Conservation (phyloP, 805 yeast species). For the Ogataea thermomethanolica region DNA sequence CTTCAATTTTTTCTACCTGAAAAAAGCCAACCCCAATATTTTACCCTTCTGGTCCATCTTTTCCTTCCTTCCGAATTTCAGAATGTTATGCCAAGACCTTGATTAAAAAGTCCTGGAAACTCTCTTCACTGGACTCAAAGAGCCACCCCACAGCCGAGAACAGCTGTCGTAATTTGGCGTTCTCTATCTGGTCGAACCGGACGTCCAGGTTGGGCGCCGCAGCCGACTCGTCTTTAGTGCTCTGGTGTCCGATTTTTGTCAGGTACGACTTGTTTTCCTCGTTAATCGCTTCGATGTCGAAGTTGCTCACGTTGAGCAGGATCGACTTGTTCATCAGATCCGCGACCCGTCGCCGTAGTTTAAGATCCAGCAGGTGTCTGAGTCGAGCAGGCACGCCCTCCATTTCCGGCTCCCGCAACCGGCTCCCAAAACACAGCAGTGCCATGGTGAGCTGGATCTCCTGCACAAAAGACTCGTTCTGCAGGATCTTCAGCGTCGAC, state of each 20-base stretch:
- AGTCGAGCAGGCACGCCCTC: slow-evolving; percentile 52
- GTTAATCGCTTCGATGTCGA: slow-evolving; percentile 14
- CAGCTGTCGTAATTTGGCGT: slow-evolving; percentile 24
- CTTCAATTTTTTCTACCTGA: slow-evolving; percentile 1
- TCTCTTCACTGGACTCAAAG: slow-evolving; percentile 10
- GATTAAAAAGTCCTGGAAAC: slow-evolving; percentile 7
- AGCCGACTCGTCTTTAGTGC: slow-evolving; percentile 2
- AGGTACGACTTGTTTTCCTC: slow-evolving; percentile 15
- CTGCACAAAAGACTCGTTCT: slow-evolving; percentile 53
- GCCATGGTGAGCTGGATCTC: slow-evolving; percentile 86
- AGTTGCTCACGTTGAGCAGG: slow-evolving; percentile 35
- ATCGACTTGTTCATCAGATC: slow-evolving; percentile 67
- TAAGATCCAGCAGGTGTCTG: slow-evolving; percentile 52
- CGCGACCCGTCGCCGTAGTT: slow-evolving; percentile 63
- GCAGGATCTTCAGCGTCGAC: slow-evolving; percentile 29
- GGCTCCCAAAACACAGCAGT: slow-evolving; percentile 51
- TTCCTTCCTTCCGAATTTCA: slow-evolving; percentile 8
- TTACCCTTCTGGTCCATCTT: slow-evolving; percentile 8
- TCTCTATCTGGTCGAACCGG: slow-evolving; percentile 18
- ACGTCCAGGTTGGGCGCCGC: slow-evolving; percentile 9
- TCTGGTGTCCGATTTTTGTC: slow-evolving; percentile 11
- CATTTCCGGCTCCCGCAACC: slow-evolving; percentile 18
- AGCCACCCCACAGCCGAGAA: slow-evolving; percentile 30
- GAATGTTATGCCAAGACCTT: slow-evolving; percentile 3
- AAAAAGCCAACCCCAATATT: slow-evolving; percentile 6